Base-by-base conservation (phyloP, 1,284 basidiomycete species). In the Lignosus rhinocerotis region DNA sequence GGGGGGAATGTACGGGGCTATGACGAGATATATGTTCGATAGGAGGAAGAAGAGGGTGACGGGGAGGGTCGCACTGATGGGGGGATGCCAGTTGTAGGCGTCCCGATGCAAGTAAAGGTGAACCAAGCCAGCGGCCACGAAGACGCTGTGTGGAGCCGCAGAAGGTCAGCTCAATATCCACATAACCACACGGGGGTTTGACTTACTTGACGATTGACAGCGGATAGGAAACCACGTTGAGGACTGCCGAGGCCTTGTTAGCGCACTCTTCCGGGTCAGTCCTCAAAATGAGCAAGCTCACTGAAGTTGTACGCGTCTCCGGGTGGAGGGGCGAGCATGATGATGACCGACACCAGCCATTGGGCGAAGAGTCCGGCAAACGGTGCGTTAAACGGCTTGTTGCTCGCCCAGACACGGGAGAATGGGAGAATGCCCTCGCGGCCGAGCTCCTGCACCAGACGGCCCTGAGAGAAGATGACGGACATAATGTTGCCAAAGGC, bases 401-500 rank as follows among this genome's bases (percentile, higher is more conserved):
- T 87, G 69, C 80, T 83, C 1, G 86, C 82, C 60, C 86, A 85
- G 66, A 85, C 77, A 1, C 75, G 73, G 0, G 85, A 80, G 60
- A 72, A 85, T 0, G 87, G 87, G 8, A 88, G 72, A 42, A 87
- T 75, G 0, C 85, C 87, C 65, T 86, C 86, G 9, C 85, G 78
- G 1, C 85, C 86, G 10, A 87, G 76, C 69, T 87, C 87, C 69
- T 88, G 87, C 12, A 86, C 78, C n/a, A 87, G 84, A 83, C 86
- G 73, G 14, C 84, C 84, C 66, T 85, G 83, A 2, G 78, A 69
- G 63, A 87, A 88, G 56, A 85, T 76, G 3, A 82, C 75, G 0
- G 84, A 75, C 12, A 88, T 72, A 3, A 87, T 68, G 56, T 83
- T 86, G 6, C 86, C 86, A 7, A 87, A 67, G 0, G 82, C 78